phyloP scores from a whole-genome alignment of 495 filamentous ascomycete genomes.

The Daldinia grandis region DNA sequence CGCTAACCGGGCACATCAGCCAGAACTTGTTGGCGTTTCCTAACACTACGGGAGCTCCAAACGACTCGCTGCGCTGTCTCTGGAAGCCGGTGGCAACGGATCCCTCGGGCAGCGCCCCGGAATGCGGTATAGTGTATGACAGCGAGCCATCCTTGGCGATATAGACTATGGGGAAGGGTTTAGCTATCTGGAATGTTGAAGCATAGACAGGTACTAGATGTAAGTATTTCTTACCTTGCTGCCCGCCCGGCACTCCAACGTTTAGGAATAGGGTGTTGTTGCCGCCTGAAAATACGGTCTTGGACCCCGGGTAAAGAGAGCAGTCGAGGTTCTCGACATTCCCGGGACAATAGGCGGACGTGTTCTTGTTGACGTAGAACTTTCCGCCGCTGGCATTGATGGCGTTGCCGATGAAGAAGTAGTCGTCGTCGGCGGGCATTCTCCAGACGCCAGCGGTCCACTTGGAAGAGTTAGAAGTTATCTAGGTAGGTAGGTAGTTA shows the following conservation, averaged over 20 bases:
- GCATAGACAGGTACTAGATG: not conserved
- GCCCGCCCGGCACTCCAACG: constrained; percentile 42
- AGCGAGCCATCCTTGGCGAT: constrained; percentile 38
- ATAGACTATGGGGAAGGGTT: constrained; percentile 29
- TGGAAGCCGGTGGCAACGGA: constrained; percentile 31
- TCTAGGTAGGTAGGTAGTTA: not conserved
- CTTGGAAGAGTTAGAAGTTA: not conserved
- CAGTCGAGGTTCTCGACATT: constrained; percentile 35
- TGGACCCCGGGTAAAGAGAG: constrained; percentile 27
- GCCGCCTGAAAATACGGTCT: constrained; percentile 36
- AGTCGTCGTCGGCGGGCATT: constrained; percentile 1
- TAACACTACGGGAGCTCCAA: constrained; percentile 30
- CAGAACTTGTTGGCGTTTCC: not conserved
- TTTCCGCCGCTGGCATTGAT: constrained; percentile 44
- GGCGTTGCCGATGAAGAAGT: constrained; percentile 15
- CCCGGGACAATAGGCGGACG: constrained; percentile 39
- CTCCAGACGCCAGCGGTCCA: constrained; percentile 42
- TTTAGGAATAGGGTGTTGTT: constrained; percentile 32
- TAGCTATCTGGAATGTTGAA: not conserved
- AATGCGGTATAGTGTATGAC: constrained; percentile 39
- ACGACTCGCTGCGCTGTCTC: constrained; percentile 21
- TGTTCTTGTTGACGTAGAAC: constrained; percentile 39
- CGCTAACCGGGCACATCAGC: constrained; percentile 35
- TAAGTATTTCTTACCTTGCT: constrained; percentile 35
- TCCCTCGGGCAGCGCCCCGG: constrained; percentile 30